A percentile compares a stretch with the other conserved stretches of the same genome.
Evolutionary conservation across 2,329 filamentous ascomycete genomes (phyloP).

Genomic region (Fusarium acutatum): DNA sequence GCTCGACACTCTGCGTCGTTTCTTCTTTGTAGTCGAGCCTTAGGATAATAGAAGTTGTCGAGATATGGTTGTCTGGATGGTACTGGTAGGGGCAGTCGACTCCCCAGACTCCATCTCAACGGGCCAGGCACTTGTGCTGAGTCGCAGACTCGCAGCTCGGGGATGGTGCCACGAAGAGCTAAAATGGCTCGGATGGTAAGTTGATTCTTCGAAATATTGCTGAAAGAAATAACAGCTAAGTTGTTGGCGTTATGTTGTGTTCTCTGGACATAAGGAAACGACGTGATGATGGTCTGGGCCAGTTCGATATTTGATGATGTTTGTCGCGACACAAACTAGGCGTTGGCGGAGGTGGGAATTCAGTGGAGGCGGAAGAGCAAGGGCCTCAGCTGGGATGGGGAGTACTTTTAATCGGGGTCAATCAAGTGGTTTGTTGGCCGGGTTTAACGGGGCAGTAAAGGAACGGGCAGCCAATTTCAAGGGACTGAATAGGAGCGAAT

Average conservation of each 20-base stretch:
- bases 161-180: slow-evolving; percentile 33
- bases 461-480: slow-evolving; percentile 1
- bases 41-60: slow-evolving; percentile 19
- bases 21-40: background rate
- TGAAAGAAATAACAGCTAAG: slow-evolving; percentile 2
- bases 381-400: slow-evolving; percentile 35
- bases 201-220: background rate
- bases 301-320: slow-evolving; percentile 31
- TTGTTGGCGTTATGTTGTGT: slow-evolving; percentile 9
- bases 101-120: slow-evolving; percentile 53
- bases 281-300: slow-evolving; percentile 10
- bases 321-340: slow-evolving; percentile 33
- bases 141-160: slow-evolving; percentile 35
- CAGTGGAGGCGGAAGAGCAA: slow-evolving; percentile 39
- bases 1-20: slow-evolving; percentile 3
- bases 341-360: slow-evolving; percentile 37
- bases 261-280: slow-evolving; percentile 7
- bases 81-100: slow-evolving; percentile 33
- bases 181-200: slow-evolving; percentile 5
- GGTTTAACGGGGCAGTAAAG: slow-evolving; percentile 7
- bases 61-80: slow-evolving; percentile 27
- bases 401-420: slow-evolving; percentile 11
- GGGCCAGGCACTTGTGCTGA: slow-evolving; percentile 37
- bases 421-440: slow-evolving; percentile 18
- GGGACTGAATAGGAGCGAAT: slow-evolving; percentile 13